Evolutionary conservation across 768 basidiomycete species (phyloP), one percentile per base, ranked within the genome.

Genomic region (Mycena olivaceomarginata): DNA sequence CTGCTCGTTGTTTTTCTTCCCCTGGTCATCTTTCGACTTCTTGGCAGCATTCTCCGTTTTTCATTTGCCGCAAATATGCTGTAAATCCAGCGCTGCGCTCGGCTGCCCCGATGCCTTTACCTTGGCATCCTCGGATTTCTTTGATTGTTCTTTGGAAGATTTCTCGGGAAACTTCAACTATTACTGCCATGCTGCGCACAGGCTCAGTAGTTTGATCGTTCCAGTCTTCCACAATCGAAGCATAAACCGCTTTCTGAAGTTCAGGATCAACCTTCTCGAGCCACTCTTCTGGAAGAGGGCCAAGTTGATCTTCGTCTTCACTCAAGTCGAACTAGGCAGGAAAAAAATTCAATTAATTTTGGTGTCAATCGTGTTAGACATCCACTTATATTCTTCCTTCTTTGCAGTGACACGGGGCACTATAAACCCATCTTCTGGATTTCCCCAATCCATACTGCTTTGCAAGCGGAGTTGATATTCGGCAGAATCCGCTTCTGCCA

Each of bases 301-400:
- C 75, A 5, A 72, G 60, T 31, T 77, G 66, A 40, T 77, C 70
- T 3, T 67, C 65, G 20, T 77, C 70, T 7, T 22, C 3, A 16
- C 70, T 68, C 5, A 72, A 20, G 22, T 68, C 70, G 20, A 77
- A 77, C 70, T 70, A 77, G n/a, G 65, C 56, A 1, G 75, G 75
- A 15, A 72, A 72, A 12, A 68, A 72, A 18, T 72, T 68, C 7
- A 43, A n/a, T 25, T 56, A n/a, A n/a, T n/a, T n/a, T n/a, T n/a
- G 25, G 15, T 57, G 13, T 67, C 57, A 4, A 67, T 9, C 7
- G 1, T 20, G 22, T 25, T 13, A 8, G 56, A 25, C 46, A 48
- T 15, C 56, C 56, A 57, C 10, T 57, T 57, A 11, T 25, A 57
- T 48, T 48, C 8, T 25, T 5, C 8, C 56, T 53, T 62, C 31